Percentiles rank a stretch among this genome's conserved stretches.
phyloP scores from a whole-genome alignment of 1,284 basidiomycete species.

The Boletus sp. region DNA sequence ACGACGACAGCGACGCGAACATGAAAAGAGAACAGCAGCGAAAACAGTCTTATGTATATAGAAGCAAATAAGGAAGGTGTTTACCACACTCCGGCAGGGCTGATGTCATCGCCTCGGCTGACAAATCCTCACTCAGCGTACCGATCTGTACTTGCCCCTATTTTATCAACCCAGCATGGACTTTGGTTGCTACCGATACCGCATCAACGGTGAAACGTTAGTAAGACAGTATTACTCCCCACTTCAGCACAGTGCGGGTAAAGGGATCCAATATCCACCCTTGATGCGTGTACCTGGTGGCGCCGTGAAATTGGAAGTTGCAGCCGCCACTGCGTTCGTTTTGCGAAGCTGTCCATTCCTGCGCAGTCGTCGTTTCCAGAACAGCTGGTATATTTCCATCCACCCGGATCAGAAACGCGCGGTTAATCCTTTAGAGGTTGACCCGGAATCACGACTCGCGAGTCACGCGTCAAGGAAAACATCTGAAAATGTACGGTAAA shows the following conservation, averaged over 20 bases:
- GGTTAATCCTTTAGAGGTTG: constrained; percentile 23
- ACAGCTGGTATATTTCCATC: constrained; percentile 26
- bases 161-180: too few relatives aligned
- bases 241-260: too few relatives aligned
- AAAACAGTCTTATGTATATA: constrained; percentile 25
- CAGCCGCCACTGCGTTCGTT: constrained; percentile 22
- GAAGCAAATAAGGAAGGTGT: constrained; percentile 9
- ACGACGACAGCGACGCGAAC: constrained; percentile 65
- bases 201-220: too few relatives aligned
- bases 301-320: background rate
- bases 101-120: constrained; percentile 11
- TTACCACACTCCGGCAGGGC: constrained; percentile 12
- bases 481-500: constrained; percentile 37
- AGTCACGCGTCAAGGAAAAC: background rate
- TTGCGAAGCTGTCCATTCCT: constrained; percentile 28
- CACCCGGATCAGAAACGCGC: constrained; percentile 1
- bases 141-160: background rate
- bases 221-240: too few relatives aligned
- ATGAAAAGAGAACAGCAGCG: constrained; percentile 39
- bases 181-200: too few relatives aligned
- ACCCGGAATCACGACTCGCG: constrained; percentile 19
- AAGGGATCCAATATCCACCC: background rate
- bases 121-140: background rate
- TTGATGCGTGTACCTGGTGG: background rate
- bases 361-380: constrained; percentile 54